Conservation (phyloP, 768 basidiomycete genomes). For the Saitozyma sp. region DNA sequence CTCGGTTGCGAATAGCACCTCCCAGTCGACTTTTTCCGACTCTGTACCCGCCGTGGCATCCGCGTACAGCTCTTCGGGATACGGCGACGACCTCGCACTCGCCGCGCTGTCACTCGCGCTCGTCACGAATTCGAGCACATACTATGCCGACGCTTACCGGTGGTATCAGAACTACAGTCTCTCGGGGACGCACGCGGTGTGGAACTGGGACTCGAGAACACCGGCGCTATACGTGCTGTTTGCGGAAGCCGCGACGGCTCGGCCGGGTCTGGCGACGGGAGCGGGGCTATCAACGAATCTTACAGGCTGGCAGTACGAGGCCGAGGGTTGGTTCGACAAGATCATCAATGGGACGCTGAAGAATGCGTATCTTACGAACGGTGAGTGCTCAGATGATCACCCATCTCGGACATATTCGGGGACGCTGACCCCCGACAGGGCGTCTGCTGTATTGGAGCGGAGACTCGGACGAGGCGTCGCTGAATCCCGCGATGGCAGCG, state of each 20-base stretch:
- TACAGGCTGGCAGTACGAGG: constrained; percentile 66
- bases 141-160: constrained; percentile 65
- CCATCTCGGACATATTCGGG: not conserved
- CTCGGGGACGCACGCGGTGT: constrained; percentile 60
- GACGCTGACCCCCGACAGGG: constrained; percentile 56
- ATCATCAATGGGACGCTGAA: constrained; percentile 63
- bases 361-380: constrained; percentile 62
- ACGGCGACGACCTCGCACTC: constrained; percentile 55
- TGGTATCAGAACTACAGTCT: constrained; percentile 66
- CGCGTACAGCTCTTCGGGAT: constrained; percentile 64
- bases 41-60: constrained; percentile 66
- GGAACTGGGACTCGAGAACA: constrained; percentile 87
- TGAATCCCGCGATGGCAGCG: constrained; percentile 83
- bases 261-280: constrained; percentile 58
- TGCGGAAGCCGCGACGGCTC: constrained; percentile 67
- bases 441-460: constrained; percentile 79
- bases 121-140: constrained; percentile 64
- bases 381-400: constrained; percentile 54
- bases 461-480: constrained; percentile 70
- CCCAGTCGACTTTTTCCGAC: constrained; percentile 46
- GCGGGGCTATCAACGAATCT: constrained; percentile 57
- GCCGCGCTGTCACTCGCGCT: constrained; percentile 75
- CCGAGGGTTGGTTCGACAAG: constrained; percentile 73
- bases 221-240: constrained; percentile 75
- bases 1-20: constrained; percentile 68